phyloP scores from a whole-genome alignment of 2,329 filamentous ascomycete species.

The Diaporthe nobilis region DNA sequence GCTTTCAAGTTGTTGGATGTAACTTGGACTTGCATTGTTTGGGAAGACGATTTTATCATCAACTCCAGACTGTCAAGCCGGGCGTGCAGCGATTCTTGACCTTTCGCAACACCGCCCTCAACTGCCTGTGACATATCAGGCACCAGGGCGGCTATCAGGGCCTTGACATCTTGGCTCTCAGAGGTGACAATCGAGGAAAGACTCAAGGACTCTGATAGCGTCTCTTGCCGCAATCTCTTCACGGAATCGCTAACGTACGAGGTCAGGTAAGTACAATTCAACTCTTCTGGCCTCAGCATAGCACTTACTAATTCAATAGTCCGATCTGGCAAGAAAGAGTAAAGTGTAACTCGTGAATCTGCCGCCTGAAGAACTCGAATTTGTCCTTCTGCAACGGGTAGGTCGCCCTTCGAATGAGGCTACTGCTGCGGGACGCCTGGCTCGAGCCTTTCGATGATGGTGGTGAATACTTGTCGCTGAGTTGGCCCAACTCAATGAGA shows the following conservation, averaged over 20 bases:
- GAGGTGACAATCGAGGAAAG: not conserved
- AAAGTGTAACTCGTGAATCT: not conserved
- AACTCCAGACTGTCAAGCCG: not conserved
- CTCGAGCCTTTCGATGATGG: too few relatives aligned
- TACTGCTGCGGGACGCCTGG: too few relatives aligned
- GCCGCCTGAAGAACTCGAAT: not conserved
- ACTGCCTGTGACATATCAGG: not conserved
- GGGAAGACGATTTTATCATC: not conserved
- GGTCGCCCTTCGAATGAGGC: too few relatives aligned
- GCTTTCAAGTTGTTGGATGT: too few relatives aligned
- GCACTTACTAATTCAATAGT: not conserved
- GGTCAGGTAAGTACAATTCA: not conserved
- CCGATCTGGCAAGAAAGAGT: not conserved
- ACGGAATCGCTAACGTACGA: not conserved
- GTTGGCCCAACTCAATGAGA: not conserved
- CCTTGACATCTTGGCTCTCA: not conserved
- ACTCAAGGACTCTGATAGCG: not conserved
- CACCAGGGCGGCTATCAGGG: not conserved
- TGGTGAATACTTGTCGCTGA: constrained; percentile 12
- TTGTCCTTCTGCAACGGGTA: constrained; percentile 8
- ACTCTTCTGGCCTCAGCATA: too few relatives aligned
- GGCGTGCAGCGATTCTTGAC: too few relatives aligned
- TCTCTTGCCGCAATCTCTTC: not conserved
- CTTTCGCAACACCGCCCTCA: too few relatives aligned
- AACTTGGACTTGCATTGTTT: too few relatives aligned